A percentile compares a stretch with the other conserved stretches of the same genome.
These are phyloP conservation scores for Phytophthora tentaculata DNA, from an alignment of 352 stramenopile genomes.

Conservation along the genomic window DNA sequence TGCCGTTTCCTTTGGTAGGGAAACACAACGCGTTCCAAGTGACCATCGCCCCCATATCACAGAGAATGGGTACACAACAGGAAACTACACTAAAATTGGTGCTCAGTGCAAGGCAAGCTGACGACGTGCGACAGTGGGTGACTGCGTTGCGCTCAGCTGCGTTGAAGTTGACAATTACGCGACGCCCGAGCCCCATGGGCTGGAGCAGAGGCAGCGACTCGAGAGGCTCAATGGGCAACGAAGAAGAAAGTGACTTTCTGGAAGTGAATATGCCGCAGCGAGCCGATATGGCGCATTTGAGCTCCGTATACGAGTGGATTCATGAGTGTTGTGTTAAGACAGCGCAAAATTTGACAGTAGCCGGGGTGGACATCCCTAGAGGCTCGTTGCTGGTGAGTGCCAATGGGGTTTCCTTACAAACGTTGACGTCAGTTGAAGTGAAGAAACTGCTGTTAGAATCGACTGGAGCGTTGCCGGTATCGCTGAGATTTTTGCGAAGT, in stretches of 20 bases:
- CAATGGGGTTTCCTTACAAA: slow-evolving; percentile 71
- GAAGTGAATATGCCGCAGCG: slow-evolving; percentile 39
- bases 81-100: slow-evolving; percentile 33
- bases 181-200: slow-evolving; percentile 13
- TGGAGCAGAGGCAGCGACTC: slow-evolving; percentile 25
- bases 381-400: slow-evolving; percentile 68
- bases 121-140: slow-evolving; percentile 59
- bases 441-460: slow-evolving; percentile 47
- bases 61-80: slow-evolving; percentile 1
- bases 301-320: slow-evolving; percentile 62
- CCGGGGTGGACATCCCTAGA: slow-evolving; percentile 38
- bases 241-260: slow-evolving; percentile 41
- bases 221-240: neutral
- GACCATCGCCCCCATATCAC: slow-evolving; percentile 22
- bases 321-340: slow-evolving; percentile 59
- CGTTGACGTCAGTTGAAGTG: slow-evolving; percentile 52
- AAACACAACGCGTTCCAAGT: slow-evolving; percentile 68
- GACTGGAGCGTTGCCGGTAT: slow-evolving; percentile 40
- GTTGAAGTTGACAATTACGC: slow-evolving; percentile 18
- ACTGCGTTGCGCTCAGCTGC: slow-evolving; percentile 35
- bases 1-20: slow-evolving; percentile 60
- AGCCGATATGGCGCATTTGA: slow-evolving; percentile 47
- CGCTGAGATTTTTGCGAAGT: slow-evolving; percentile 56
- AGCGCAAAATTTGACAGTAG: slow-evolving; percentile 43
- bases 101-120: slow-evolving; percentile 51